Evolutionary conservation across 2,329 filamentous ascomycete species (phyloP), one percentile per base, ranked within the genome.

Genomic region (Botrytis squamosa): DNA sequence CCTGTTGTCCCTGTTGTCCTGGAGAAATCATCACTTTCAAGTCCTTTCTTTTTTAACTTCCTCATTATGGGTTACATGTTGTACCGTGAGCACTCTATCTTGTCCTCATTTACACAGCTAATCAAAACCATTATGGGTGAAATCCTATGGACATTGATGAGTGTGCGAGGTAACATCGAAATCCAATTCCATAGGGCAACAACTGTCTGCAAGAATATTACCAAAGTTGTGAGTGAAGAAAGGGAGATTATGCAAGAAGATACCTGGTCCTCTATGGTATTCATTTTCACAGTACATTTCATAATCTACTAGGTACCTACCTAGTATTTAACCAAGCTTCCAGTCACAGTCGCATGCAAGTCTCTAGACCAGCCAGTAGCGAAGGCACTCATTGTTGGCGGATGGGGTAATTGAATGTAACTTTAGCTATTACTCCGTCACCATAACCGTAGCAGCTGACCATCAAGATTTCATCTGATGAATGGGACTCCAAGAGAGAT

Each of bases 21-120:
- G 12, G 33, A 36, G 18, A 22, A 55, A 67, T 55, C 46, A 40
- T 67, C 22, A 14, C 25, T 38, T 18, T 18, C 29, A 29, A 38
- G 14, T 18, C 33, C 46, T 55, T 40, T 38, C 38, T 40, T 40
- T 36, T 60, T 29, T 22, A 8, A 25, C 62, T 22, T 64, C 65
- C 46, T 67, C 5, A 52, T n/a, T 14, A 29, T 55, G 46, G 33
- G 29, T 55, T 40, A 22, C 44, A 38, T 20, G 44, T 38, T 20
- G 36, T n/a, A 67, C 65, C 22, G 42, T 29, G 65, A 67, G 68
- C 68, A 70, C 68, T 70, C 68, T 60, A 70, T 70, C 68, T 70
- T 62, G 55, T 44, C 44, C 29, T 22, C 59, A 60, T 62, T 49
- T 59, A 49, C 49, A 60, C 67, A 33, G 29, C 18, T 20, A 25